These are phyloP conservation scores for Sugiyamaella chiloensis DNA, from an alignment of 805 yeast genomes.

Conservation along the genomic window DNA sequence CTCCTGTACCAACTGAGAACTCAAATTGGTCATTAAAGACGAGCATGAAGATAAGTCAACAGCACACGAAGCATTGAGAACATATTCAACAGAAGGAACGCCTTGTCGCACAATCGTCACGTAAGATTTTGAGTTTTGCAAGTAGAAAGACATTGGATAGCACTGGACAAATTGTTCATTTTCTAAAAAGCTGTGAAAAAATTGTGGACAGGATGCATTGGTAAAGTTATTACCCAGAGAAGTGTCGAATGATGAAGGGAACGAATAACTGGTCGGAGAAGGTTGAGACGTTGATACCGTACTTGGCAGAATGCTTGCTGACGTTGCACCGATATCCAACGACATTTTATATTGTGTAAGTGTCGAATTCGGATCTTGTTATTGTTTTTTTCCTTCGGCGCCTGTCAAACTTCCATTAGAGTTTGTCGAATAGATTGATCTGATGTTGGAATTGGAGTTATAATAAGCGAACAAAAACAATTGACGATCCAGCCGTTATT, in stretches of 20 bases:
- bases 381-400: too few species aligned
- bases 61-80: slow-evolving; percentile 28
- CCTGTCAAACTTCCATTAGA: too few species aligned
- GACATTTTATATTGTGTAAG: too few species aligned
- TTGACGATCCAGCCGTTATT: too few species aligned
- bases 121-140: slow-evolving; percentile 30
- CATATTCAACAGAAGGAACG: slow-evolving; percentile 21
- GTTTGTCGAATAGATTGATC: too few species aligned
- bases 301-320: too few species aligned
- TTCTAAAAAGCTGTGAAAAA: slow-evolving; percentile 26
- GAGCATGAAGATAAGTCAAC: slow-evolving; percentile 25
- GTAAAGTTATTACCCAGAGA: slow-evolving; percentile 30
- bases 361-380: too few species aligned
- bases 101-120: slow-evolving; percentile 29
- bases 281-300: neutral
- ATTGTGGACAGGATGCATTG: slow-evolving; percentile 26
- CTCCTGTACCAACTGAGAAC: slow-evolving; percentile 15
- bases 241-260: slow-evolving; percentile 31
- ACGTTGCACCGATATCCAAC: too few species aligned
- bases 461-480: too few species aligned
- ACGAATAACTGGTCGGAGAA: slow-evolving; percentile 4
- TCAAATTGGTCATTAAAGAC: slow-evolving; percentile 24
- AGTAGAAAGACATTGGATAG: slow-evolving; percentile 32
- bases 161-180: slow-evolving; percentile 27
- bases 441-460: too few species aligned